A percentile compares a stretch with the other conserved stretches of the same genome.
phyloP scores from a whole-genome alignment of 495 filamentous ascomycete genomes.

The Podospora comata region DNA sequence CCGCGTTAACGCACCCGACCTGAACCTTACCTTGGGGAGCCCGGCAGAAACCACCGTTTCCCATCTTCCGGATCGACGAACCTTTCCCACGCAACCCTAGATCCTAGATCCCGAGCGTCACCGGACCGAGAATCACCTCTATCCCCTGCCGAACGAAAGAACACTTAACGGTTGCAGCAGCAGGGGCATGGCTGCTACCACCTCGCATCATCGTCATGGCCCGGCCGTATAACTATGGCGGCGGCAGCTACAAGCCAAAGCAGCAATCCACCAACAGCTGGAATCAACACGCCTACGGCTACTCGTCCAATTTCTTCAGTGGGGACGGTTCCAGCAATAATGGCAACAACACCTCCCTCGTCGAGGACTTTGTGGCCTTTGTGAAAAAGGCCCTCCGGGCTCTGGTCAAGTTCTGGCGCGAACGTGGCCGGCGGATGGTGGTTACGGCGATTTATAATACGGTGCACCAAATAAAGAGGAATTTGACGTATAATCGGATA shows the following conservation, averaged over 20 bases:
- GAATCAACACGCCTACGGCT: not conserved
- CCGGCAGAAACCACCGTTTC: not conserved
- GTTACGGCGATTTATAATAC: conserved; percentile 26
- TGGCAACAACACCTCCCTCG: conserved; percentile 27
- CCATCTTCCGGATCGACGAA: not conserved
- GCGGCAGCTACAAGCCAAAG: not conserved
- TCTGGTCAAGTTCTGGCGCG: conserved; percentile 36
- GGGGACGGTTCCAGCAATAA: conserved; percentile 15
- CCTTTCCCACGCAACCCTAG: not conserved
- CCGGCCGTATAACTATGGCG: conserved; percentile 20
- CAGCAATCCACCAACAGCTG: not conserved
- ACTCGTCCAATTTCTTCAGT: not conserved
- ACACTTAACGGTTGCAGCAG: not conserved
- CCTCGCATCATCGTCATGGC: conserved; percentile 23
- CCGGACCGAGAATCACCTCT: no score
- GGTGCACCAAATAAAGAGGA: conserved; percentile 36
- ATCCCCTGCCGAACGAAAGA: not conserved
- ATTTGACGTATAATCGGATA: conserved; percentile 44
- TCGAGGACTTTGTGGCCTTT: conserved; percentile 30
- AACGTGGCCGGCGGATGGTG: conserved; percentile 36
- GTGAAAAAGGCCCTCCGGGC: conserved; percentile 34
- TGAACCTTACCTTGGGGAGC: not conserved
- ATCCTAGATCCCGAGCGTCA: not conserved
- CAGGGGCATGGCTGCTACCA: conserved; percentile 27
- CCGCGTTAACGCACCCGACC: not conserved